Evolutionary conservation across 768 basidiomycete species (phyloP), one percentile per base, ranked within the genome.

Genomic region (Amylocystis lapponica): DNA sequence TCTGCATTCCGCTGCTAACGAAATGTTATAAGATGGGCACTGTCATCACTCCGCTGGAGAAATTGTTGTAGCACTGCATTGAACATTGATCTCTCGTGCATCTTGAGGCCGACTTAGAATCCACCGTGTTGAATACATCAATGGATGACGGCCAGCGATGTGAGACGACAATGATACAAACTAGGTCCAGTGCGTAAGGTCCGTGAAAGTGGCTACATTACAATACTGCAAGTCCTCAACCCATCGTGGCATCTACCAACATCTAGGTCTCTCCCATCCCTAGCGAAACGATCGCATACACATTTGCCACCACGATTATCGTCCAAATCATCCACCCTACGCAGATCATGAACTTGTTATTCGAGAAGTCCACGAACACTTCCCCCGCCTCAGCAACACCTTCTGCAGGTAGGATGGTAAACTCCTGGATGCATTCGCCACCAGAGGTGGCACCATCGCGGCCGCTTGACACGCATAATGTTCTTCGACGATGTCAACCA

Each of bases 221-320:
- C n/a, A n/a, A n/a, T n/a, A n/a, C n/a, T n/a, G n/a, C n/a, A n/a
- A n/a, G n/a, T n/a, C n/a, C n/a, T n/a, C n/a, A n/a, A n/a, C n/a
- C n/a, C n/a, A n/a, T n/a, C n/a, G n/a, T n/a, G n/a, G n/a, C n/a
- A n/a, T n/a, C n/a, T n/a, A 19, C 14, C 5, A 33, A 1, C 43
- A 37, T 10, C 26, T 31, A 53, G 26, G 25, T 43, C 43, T 63
- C 36, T 6, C 75, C 74, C 54, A 72, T 50, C 4, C 61, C 74
- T 32, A 91, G 64, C 29, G 72, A 72, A 10, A 80, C 71, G 45
- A 94, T 70, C 4, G 83, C 88, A 58, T 92, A 93, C 23, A 75
- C 54, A 53, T 94, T 91, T 21, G 89, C 90, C 7, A 74, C 63
- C 7, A 83, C 59, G 19, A 92, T 68, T 5, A 89, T 50, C 10